Evolutionary conservation across 768 basidiomycete genomes (phyloP), one percentile per base, ranked within the genome.

Genomic region (Kwoniella bestiolae): DNA sequence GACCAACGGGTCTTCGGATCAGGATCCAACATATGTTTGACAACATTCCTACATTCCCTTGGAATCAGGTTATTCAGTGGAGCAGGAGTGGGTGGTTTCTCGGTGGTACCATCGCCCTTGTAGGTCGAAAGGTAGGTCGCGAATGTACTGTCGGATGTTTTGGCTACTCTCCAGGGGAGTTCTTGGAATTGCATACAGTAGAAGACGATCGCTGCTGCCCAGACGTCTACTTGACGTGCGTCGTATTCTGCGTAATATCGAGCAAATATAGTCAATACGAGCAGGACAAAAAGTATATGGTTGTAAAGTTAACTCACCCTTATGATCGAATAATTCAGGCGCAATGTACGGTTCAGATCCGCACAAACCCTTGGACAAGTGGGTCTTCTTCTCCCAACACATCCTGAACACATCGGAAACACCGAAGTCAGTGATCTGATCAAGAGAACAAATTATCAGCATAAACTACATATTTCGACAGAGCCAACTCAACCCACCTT

Each of bases 321-420:
- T 94, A 77, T 90, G 88, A 72, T 93, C 83, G 76, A 97, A 99
- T 82, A 96, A 92, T 81, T 99, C 95, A 29, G 96, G 96, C 8
- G 95, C 95, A 76, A 99, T 99, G 83, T 99, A 99, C 1, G 95
- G 95, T 79, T 99, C 95, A 75, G 91, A 94, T 26, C 95, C 95
- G 74, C 95, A 99, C 31, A 99, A 86, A 3, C 95, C 95, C 28
- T 94, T 96, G 14, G 91, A 94, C 87, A 97, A 89, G 80, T 99
- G 95, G 53, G 97, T 89, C 45, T 94, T 96, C 58, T 89, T 84
- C 83, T 99, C 94, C 95, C 95, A 99, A 45, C 96, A 96, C 60
- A 99, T 87, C 65, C 95, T 87, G 82, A 97, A 99, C 56, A 99
- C 95, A n/a, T 96, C 97, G 47, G 93, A 96, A 8, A 95, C 96